Evolutionary conservation across 805 yeast species (phyloP).

Genomic region (Schwanniomyces yamadae): DNA sequence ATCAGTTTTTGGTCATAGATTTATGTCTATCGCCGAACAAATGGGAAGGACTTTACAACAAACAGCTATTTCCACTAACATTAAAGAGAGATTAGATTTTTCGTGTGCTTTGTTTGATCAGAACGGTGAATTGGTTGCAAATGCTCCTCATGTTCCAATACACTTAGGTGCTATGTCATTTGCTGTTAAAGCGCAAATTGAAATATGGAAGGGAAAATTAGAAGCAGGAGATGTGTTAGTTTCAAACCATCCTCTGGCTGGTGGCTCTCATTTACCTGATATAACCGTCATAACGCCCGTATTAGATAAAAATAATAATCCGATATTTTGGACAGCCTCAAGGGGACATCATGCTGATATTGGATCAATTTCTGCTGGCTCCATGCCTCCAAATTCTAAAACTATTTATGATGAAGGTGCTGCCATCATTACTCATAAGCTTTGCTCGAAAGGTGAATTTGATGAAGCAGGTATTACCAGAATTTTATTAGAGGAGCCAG

Average conservation of each 20-base stretch:
- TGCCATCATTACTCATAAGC: conserved; percentile 67
- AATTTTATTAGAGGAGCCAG: conserved; percentile 65
- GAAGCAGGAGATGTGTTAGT: conserved; percentile 44
- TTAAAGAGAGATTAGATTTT: conserved; percentile 45
- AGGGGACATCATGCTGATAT: conserved; percentile 94
- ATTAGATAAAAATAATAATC: conserved; percentile 38
- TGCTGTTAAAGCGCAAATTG: conserved; percentile 42
- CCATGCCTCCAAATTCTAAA: conserved; percentile 87
- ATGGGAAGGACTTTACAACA: conserved; percentile 47
- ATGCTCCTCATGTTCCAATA: conserved; percentile 47
- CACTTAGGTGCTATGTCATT: conserved; percentile 50
- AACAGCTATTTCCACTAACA: conserved; percentile 45
- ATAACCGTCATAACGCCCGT: conserved; percentile 92
- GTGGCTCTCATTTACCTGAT: conserved; percentile 38
- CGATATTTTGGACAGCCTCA: conserved; percentile 83
- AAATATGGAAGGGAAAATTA: conserved; percentile 39
- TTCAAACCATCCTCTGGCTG: conserved; percentile 37
- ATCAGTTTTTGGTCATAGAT: conserved; percentile 42
- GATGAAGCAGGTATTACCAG: conserved; percentile 66
- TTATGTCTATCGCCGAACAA: conserved; percentile 41
- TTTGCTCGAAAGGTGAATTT: conserved; percentile 66
- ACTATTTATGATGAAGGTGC: conserved; percentile 86
- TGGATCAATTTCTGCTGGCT: conserved; percentile 85
- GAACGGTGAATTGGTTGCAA: conserved; percentile 44
- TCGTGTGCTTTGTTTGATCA: conserved; percentile 46